Conservation (phyloP, 257 asterid species). For the Haberlea rhodopensis region DNA sequence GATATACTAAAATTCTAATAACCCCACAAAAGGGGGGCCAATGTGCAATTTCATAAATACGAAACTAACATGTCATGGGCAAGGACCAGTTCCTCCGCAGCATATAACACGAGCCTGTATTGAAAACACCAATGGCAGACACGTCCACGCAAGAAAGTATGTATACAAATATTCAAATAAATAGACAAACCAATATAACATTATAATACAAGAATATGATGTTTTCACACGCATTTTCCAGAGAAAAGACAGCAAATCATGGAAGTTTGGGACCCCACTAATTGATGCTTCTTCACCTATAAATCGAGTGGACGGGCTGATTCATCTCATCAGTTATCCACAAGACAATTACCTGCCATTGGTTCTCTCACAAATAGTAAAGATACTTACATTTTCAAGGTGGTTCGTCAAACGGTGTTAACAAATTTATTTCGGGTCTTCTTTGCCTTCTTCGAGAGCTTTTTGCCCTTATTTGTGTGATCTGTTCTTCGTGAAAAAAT, state of each 20-base stretch:
- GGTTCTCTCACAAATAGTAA: not conserved
- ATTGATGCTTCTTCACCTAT: slow-evolving; percentile 22
- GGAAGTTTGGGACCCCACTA: not conserved
- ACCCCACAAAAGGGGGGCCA: not conserved
- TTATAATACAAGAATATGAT: slow-evolving; percentile 5
- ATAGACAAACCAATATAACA: not conserved
- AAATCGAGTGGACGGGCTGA: slow-evolving; percentile 26
- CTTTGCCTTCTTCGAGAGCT: slow-evolving; percentile 20
- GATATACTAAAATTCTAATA: too few species aligned
- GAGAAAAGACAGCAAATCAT: slow-evolving; percentile 29
- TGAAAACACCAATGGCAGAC: not conserved
- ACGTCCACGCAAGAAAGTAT: slow-evolving; percentile 16
- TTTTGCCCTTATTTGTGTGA: not conserved
- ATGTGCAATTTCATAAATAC: not conserved
- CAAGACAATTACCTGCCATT: slow-evolving; percentile 27
- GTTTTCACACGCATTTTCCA: slow-evolving; percentile 19
- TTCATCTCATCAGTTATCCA: slow-evolving; percentile 30
- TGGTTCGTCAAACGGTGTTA: slow-evolving; percentile 18
- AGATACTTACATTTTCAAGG: slow-evolving; percentile 27
- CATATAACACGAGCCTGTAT: not conserved
- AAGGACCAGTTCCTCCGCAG: not conserved
- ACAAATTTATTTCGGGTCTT: slow-evolving; percentile 11
- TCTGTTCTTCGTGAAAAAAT: not conserved
- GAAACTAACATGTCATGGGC: not conserved
- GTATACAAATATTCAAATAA: not conserved